A percentile compares a stretch with the other conserved stretches of the same genome.
Evolutionary conservation across 345 rosid genomes (phyloP).

Genomic region (Barbarea vulgaris): DNA sequence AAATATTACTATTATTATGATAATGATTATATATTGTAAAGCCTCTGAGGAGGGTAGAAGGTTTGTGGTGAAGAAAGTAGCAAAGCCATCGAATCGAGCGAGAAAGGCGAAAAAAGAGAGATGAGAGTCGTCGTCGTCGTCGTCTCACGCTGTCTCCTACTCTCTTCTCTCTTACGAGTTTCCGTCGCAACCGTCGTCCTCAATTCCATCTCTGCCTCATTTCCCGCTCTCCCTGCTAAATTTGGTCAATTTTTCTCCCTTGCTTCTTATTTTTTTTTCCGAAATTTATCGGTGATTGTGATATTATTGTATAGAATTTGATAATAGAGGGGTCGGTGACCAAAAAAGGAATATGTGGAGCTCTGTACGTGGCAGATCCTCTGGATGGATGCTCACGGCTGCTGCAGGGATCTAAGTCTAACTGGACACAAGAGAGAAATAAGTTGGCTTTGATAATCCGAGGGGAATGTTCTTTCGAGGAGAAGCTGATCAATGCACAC

Average conservation of each 20-base stretch:
- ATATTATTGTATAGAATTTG: neutral
- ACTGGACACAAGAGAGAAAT: conserved; percentile 34
- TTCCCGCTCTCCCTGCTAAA: conserved; percentile 75
- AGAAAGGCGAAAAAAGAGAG: neutral
- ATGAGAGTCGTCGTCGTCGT: conserved; percentile 37
- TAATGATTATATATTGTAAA: neutral
- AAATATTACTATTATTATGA: too few relatives aligned
- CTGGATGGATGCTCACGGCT: conserved; percentile 59
- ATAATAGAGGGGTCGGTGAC: conserved; percentile 47
- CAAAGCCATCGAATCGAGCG: neutral
- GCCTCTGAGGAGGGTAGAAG: neutral
- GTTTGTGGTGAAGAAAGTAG: conserved; percentile 11
- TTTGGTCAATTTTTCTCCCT: conserved; percentile 48
- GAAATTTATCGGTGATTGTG: neutral
- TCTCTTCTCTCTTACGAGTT: conserved; percentile 32
- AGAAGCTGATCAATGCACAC: conserved; percentile 63
- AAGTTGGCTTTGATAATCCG: conserved; percentile 59
- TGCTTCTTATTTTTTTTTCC: neutral
- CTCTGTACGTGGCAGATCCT: conserved; percentile 61
- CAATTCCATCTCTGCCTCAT: conserved; percentile 53
- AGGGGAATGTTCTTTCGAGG: conserved; percentile 67
- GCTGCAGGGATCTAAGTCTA: conserved; percentile 35
- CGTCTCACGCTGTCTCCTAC: neutral
- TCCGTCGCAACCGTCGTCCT: conserved; percentile 53
- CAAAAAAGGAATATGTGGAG: conserved; percentile 58